Conservation (phyloP, 2,329 filamentous ascomycete species). For the Trichoderma arundinaceum region DNA sequence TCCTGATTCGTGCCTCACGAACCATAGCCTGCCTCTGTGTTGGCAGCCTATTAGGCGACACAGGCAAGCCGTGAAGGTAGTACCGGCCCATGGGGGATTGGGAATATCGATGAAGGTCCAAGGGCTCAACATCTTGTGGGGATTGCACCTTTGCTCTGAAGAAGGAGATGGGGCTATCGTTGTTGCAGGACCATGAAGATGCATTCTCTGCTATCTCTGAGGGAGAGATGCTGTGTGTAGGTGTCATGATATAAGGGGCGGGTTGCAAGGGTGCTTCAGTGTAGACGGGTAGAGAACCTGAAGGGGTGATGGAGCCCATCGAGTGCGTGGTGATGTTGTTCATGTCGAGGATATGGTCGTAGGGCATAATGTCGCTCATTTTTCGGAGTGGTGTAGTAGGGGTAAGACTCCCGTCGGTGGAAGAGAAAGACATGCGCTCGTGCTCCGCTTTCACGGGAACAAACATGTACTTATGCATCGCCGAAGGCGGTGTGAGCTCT, state of each 20-base stretch:
- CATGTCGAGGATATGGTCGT: constrained; percentile 49
- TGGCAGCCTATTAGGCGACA: constrained; percentile 44
- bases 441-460: constrained; percentile 44
- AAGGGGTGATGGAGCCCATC: constrained; percentile 48
- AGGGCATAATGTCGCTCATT: constrained; percentile 45
- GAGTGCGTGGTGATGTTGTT: constrained; percentile 41
- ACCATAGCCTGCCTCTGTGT: constrained; percentile 50
- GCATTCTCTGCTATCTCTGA: constrained; percentile 48
- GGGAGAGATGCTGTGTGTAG: constrained; percentile 48
- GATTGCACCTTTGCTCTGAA: constrained; percentile 45
- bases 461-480: constrained; percentile 46
- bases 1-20: constrained; percentile 52
- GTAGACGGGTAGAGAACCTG: constrained; percentile 46
- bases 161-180: constrained; percentile 50
- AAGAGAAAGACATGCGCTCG: constrained; percentile 43
- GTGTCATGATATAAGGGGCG: constrained; percentile 49
- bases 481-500: constrained; percentile 47
- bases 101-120: constrained; percentile 47
- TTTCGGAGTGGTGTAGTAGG: constrained; percentile 48
- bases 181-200: constrained; percentile 49
- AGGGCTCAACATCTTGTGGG: constrained; percentile 42
- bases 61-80: constrained; percentile 41
- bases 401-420: constrained; percentile 40
- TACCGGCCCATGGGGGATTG: constrained; percentile 44
- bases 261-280: constrained; percentile 43